Conservation (phyloP, 441 rosid genomes). For the Adansonia grandidieri region DNA sequence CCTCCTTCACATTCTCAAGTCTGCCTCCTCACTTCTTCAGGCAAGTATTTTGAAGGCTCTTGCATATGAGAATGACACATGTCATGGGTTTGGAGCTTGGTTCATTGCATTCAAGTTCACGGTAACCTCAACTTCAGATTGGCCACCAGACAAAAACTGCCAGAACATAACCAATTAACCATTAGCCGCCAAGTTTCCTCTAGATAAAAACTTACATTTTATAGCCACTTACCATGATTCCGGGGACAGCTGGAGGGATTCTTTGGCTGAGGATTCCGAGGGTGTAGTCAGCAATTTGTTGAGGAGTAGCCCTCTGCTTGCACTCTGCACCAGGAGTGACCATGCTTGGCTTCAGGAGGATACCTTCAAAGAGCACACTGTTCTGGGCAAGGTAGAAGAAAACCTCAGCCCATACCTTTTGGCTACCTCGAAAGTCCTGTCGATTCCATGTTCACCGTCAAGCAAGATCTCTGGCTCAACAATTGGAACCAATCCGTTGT, state of each 20-base stretch:
- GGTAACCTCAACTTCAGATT: constrained; percentile 89
- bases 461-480: constrained; percentile 94
- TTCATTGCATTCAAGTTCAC: constrained; percentile 94
- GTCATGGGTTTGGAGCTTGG: constrained; percentile 84
- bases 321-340: constrained; percentile 93
- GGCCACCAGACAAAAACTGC: constrained; percentile 95
- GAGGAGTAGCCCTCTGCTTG: constrained; percentile 71
- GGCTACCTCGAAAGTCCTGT: constrained; percentile 83
- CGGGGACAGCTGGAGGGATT: constrained; percentile 83
- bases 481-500: constrained; percentile 87
- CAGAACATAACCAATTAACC: constrained; percentile 12
- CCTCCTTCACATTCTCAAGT: constrained; percentile 78
- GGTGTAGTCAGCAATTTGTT: constrained; percentile 80
- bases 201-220: background rate
- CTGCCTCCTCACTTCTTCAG: constrained; percentile 90
- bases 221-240: constrained; percentile 79
- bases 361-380: constrained; percentile 86
- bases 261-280: constrained; percentile 77
- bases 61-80: constrained; percentile 89
- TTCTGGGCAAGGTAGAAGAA: constrained; percentile 89
- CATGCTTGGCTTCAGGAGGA: constrained; percentile 96
- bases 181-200: background rate
- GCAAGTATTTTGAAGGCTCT: constrained; percentile 94
- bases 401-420: constrained; percentile 89
- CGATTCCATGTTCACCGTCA: constrained; percentile 86